Conservation (phyloP, 2,329 filamentous ascomycete genomes). For the Beauveria sp. region DNA sequence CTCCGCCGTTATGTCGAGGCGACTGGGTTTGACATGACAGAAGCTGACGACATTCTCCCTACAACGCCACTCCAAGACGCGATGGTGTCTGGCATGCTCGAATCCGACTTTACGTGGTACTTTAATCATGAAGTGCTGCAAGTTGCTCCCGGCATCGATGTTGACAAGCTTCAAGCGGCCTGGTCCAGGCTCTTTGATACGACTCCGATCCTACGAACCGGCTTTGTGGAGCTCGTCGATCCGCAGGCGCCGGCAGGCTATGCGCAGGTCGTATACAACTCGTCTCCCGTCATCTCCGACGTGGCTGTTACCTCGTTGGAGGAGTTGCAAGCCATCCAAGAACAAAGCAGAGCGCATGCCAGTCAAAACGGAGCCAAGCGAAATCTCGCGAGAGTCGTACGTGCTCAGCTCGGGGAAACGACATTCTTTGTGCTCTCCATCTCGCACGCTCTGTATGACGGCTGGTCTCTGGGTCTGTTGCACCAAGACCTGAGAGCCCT, state of each 20-base stretch:
- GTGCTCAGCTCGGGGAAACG: constrained; percentile 26
- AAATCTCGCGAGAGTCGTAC: constrained; percentile 42
- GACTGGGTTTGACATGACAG: background rate
- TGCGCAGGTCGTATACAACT: constrained; percentile 39
- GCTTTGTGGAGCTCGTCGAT: constrained; percentile 60
- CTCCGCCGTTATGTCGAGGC: background rate
- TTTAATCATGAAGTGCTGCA: constrained; percentile 78
- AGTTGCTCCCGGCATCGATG: constrained; percentile 46
- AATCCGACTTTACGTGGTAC: constrained; percentile 67
- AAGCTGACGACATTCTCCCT: constrained; percentile 57
- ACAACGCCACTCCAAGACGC: constrained; percentile 80
- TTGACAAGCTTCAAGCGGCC: constrained; percentile 48
- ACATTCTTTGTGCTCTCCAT: constrained; percentile 59
- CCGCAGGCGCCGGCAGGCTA: constrained; percentile 43
- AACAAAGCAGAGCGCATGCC: background rate
- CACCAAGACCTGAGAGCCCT: constrained; percentile 62
- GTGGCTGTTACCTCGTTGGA: constrained; percentile 20
- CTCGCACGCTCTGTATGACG: constrained; percentile 83
- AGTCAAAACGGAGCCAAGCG: constrained; percentile 31
- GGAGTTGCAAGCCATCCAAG: constrained; percentile 25
- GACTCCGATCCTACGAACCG: constrained; percentile 68
- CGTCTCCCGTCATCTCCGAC: constrained; percentile 15
- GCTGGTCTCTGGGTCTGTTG: constrained; percentile 70
- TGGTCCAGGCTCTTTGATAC: constrained; percentile 52
- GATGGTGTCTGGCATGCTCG: constrained; percentile 75